Evolutionary conservation across 78 protist genomes (phyloP).

Genomic region (Dictyostelium firmibasis): DNA sequence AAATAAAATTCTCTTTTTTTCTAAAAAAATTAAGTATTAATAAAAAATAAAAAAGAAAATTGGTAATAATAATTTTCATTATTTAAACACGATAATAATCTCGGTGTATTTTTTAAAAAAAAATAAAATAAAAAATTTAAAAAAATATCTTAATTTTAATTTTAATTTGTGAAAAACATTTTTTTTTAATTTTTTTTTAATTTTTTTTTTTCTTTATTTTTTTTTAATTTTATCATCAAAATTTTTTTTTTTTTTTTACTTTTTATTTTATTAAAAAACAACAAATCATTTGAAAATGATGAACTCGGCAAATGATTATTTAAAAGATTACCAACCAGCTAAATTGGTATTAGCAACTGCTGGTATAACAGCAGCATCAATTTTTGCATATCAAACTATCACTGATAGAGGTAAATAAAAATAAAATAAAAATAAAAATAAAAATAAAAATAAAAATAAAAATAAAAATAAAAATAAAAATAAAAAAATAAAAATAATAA

Average conservation of each 20-base stretch:
- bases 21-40: neutral
- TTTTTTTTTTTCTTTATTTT: neutral
- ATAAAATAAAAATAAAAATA: neutral
- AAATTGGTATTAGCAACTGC: slow-evolving; percentile 40
- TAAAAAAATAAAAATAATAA: neutral
- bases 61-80: neutral
- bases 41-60: too few relatives aligned
- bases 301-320: neutral
- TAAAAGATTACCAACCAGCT: slow-evolving; percentile 28
- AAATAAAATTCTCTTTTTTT: neutral
- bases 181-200: neutral
- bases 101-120: neutral
- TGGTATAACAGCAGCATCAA: slow-evolving; percentile 38
- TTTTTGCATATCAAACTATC: neutral
- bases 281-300: neutral
- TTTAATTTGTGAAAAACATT: neutral
- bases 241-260: neutral
- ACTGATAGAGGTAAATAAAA: slow-evolving; percentile 33
- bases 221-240: neutral
- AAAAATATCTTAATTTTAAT: neutral
- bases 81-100: neutral
- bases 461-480: neutral
- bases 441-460: neutral
- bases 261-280: neutral
- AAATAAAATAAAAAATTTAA: neutral